Conservation (phyloP, 768 basidiomycete genomes). For the Tulasnella sp. region DNA sequence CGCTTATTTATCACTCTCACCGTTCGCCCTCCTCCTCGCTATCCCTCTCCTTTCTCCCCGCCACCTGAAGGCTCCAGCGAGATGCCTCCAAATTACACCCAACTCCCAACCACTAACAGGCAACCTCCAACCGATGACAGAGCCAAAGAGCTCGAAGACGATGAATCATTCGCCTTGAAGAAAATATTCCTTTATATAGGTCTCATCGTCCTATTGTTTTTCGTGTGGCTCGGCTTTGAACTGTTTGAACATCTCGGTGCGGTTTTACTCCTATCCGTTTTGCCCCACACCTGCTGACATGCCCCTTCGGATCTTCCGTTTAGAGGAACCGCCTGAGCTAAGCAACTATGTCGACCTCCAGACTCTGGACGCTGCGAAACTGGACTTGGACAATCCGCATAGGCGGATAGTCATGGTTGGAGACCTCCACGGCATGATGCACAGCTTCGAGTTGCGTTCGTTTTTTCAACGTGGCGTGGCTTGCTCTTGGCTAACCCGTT, state of each 20-base stretch:
- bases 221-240: conserved; percentile 7
- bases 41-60: no score
- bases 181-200: conserved; percentile 10
- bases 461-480: conserved; percentile 17
- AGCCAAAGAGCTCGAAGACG: background rate
- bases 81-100: background rate
- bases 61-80: no score
- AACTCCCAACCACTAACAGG: background rate
- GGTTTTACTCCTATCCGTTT: background rate
- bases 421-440: conserved; percentile 82
- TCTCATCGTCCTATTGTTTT: background rate
- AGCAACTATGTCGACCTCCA: conserved; percentile 37
- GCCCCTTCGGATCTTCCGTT: background rate
- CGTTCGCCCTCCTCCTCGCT: no score
- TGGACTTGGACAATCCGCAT: conserved; percentile 34
- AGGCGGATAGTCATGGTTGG: conserved; percentile 71
- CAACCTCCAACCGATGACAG: background rate
- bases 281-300: background rate
- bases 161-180: background rate
- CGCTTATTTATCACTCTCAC: background rate
- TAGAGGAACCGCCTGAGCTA: conserved; percentile 35
- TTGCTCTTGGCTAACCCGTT: background rate
- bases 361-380: conserved; percentile 34
- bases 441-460: conserved; percentile 54
- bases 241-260: conserved; percentile 11